Base-by-base conservation (phyloP, 2,329 filamentous ascomycete species). In the Pyricularia pennisetigena region DNA sequence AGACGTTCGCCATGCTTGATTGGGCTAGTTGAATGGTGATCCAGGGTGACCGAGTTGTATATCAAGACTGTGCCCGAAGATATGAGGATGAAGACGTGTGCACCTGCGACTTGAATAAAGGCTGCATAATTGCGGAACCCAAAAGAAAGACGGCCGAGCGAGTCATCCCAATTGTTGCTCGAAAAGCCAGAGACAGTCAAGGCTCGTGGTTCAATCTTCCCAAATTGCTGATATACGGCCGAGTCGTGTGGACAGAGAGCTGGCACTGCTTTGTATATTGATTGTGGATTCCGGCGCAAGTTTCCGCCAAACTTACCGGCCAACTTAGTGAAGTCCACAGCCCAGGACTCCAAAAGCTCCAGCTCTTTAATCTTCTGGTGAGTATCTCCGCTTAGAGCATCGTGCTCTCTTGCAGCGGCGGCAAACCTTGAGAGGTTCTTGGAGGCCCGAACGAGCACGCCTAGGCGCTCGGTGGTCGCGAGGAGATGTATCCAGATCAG, bases 211-310 rank as follows among this genome's bases (percentile, higher is more conserved):
- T 74, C 72, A 23, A 30, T 54, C 62, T 72, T 68, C 0, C 73
- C 72, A 68, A 79, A 80, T 10, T 74, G 72, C 64, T 74, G 71
- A 67, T 76, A 74, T 3, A 80, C 76, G 2, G 73, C 70, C 8
- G 79, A 79, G 24, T 72, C 71, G 8, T 67, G 49, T 0, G 80
- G 79, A 69, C 79, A 81, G 59, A 82, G 76, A 1, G 78, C 76
- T 1, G 79, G 77, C 9, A 81, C 76, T 2, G 73, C 69, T 62
- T 76, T 76, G 69, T 79, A 77, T 41, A 81, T 80, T 0, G 75
- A 68, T 6, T 74, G 70, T 0, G 79, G 78, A 8, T 73, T 68
- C 35, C 66, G 54, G 0, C 68, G 35, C 12, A 80, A 67, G 57
- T 71, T 69, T 7, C 16, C 62, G 3, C 76, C 75, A 69, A 79